These are phyloP conservation scores for Prunus armeniaca DNA, from an alignment of 306 rosid species.

Conservation along the genomic window DNA sequence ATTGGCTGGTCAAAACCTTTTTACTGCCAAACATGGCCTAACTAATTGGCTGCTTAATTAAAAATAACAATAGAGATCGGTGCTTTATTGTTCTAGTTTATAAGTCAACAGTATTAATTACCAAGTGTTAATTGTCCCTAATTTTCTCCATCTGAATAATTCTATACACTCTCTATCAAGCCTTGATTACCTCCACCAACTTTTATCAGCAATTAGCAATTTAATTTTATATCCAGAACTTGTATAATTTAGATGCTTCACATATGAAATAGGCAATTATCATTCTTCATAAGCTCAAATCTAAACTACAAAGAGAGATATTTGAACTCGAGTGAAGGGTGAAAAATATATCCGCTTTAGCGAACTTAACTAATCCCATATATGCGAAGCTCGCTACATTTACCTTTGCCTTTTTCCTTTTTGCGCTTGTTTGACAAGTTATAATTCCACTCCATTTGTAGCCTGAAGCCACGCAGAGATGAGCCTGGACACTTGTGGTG, in stretches of 20 bases:
- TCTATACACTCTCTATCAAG: neutral
- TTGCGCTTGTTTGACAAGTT: neutral
- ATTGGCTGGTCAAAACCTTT: neutral
- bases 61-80: no score
- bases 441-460: constrained; percentile 4
- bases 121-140: neutral
- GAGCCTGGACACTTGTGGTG: constrained; percentile 48
- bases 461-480: constrained; percentile 36
- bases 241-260: neutral
- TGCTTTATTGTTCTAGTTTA: no score
- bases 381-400: neutral
- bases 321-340: no score
- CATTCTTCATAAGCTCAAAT: no score
- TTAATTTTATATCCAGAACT: neutral
- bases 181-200: neutral
- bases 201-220: neutral
- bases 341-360: no score
- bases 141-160: neutral
- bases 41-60: no score
- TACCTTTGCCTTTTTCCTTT: neutral
- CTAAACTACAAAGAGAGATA: fast-evolving
- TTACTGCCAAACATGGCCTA: neutral
- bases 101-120: neutral
- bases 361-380: no score
- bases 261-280: no score